Conservation (phyloP, 371 early-diverging fungal species). For the Blyttiomyces sp. region DNA sequence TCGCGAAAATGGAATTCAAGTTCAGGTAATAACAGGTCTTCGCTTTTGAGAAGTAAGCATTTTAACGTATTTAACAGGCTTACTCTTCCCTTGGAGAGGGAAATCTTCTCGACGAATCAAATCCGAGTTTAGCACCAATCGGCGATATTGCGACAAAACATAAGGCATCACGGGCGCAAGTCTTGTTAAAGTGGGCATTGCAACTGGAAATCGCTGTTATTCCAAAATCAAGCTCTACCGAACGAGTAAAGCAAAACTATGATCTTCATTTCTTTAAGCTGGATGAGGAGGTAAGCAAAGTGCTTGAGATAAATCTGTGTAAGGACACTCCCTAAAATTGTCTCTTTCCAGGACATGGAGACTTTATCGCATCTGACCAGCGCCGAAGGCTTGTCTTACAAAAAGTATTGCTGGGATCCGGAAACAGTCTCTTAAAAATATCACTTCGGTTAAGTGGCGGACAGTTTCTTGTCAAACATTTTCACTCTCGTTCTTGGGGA, state of each 20-base stretch:
- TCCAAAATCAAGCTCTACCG: slow-evolving; percentile 7
- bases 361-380: slow-evolving; percentile 46
- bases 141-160: slow-evolving; percentile 34
- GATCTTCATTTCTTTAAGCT: not conserved
- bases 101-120: slow-evolving; percentile 42
- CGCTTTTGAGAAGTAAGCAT: too few relatives aligned
- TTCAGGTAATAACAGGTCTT: too few relatives aligned
- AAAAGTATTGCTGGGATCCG: slow-evolving; percentile 79
- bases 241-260: slow-evolving; percentile 44
- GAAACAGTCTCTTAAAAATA: too few relatives aligned
- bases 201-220: slow-evolving; percentile 25
- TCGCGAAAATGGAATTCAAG: slow-evolving; percentile 57
- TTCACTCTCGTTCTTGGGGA: too few relatives aligned
- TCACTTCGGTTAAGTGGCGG: too few relatives aligned
- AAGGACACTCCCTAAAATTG: not conserved
- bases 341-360: slow-evolving; percentile 53
- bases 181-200: slow-evolving; percentile 78
- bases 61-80: too few relatives aligned
- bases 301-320: not conserved
- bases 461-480: too few relatives aligned
- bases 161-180: slow-evolving; percentile 55
- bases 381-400: slow-evolving; percentile 18
- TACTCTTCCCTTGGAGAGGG: slow-evolving; percentile 93
- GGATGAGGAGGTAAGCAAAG: not conserved
- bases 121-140: slow-evolving; percentile 14